A percentile compares a stretch with the other conserved stretches of the same genome.
Conservation (phyloP, 139 green algal genomes). For the Volvox reticuliferus region DNA sequence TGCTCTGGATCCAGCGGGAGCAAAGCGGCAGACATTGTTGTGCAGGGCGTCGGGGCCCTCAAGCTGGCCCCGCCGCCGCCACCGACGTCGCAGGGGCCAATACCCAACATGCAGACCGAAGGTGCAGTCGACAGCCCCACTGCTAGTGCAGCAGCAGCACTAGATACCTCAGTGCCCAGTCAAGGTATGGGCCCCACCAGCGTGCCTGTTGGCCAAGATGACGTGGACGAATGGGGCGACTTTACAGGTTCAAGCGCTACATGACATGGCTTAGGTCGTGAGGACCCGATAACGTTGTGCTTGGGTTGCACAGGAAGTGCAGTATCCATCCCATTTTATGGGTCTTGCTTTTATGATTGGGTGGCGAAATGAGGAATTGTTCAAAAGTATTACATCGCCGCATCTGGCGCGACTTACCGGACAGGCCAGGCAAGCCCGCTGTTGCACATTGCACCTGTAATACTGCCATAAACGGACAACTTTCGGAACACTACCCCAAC, state of each 20-base stretch:
- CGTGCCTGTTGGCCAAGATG: background rate
- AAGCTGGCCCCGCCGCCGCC: conserved; percentile 36
- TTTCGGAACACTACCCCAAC: too few relatives aligned
- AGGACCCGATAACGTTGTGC: too few relatives aligned
- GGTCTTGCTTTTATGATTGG: too few relatives aligned
- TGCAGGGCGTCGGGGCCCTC: conserved; percentile 1
- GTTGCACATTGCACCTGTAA: too few relatives aligned
- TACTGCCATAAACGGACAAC: too few relatives aligned
- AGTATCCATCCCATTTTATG: too few relatives aligned
- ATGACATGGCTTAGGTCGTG: background rate
- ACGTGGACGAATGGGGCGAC: conserved; percentile 27
- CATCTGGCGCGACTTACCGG: too few relatives aligned
- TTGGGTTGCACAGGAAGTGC: too few relatives aligned
- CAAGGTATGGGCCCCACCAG: background rate
- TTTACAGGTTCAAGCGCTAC: conserved; percentile 4
- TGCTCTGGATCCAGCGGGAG: background rate
- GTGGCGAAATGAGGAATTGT: too few relatives aligned
- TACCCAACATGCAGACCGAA: too few relatives aligned
- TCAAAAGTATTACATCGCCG: too few relatives aligned
- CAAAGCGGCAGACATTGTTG: background rate
- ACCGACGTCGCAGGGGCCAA: background rate
- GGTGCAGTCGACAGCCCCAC: background rate
- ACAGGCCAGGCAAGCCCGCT: too few relatives aligned
- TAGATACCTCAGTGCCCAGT: background rate
- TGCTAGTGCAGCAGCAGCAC: background rate